Base-by-base conservation (phyloP, 345 rosid species). In the Eucalyptus decipiens region DNA sequence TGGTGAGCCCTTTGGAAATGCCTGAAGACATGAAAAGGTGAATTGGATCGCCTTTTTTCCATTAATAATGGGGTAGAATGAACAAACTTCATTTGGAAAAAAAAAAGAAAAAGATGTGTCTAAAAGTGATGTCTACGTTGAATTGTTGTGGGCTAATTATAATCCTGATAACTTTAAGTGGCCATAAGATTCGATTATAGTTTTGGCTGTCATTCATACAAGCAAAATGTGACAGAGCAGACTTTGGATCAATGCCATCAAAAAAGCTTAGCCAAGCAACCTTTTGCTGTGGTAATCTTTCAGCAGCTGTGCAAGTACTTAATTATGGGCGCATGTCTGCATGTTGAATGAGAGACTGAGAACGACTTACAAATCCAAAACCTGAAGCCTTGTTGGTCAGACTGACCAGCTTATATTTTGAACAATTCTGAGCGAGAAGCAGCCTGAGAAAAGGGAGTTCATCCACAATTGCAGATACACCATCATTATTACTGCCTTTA, bases 391-490 rank as follows among this genome's bases (percentile, higher is more conserved):
- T 87, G 69, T 48, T 88, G 24, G 52, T 60, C 9, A 88, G 92
- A 7, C 89, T 90, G 54, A 90, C 88, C 86, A 88, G 72, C 52
- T 85, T 89, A 69, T 87, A 91, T 26, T 91, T 86, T 45, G 89
- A 62, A 88, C 91, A 76, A 89, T 91, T 83, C 83, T 67, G 37
- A 11, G 87, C 60, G 3, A 92, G 90, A 37, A 93, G 88, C 9
- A 92, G 32, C 51, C 86, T 91, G 47, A 88, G 85, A 45, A 58
- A 92, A 28, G 92, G 90, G 6, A 89, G 69, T 60, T 91, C 94
- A 7, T 92, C 94, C 49, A 93, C 89, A 45, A 92, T 91, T 12
- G 94, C 95, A 17, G 87, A 87, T 65, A 91, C 91, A 8, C 93
- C 93, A 40, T 89, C 94, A 86, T 87, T 89, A 45, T 32, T 37